phyloP scores from a whole-genome alignment of 768 basidiomycete species.

The Suillus cothurnatus region DNA sequence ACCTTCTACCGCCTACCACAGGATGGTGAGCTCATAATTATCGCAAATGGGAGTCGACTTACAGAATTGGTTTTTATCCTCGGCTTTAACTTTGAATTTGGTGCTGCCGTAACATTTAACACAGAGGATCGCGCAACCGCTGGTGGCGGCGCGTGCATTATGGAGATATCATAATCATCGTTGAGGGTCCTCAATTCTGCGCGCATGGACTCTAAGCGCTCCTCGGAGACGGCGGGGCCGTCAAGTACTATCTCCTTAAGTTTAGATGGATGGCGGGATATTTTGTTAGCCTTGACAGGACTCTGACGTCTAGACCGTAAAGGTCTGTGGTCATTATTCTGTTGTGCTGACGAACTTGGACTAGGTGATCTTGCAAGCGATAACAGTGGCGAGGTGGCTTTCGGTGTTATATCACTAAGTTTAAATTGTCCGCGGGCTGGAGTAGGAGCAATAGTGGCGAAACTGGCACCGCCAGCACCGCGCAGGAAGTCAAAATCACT shows the following conservation, averaged over 20 bases:
- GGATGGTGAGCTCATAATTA: conserved; percentile 19
- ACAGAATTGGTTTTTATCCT: conserved; percentile 27
- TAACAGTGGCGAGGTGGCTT: conserved; percentile 21
- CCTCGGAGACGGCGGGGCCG: conserved; percentile 27
- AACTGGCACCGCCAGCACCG: conserved; percentile 40
- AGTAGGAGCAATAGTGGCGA: conserved; percentile 34
- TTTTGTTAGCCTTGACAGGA: conserved; percentile 17
- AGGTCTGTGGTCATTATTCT: conserved; percentile 11
- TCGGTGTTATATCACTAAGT: conserved; percentile 45
- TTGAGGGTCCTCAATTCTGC: conserved; percentile 21
- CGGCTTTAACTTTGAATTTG: conserved; percentile 27
- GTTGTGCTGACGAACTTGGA: conserved; percentile 19
- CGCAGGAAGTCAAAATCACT: conserved; percentile 42
- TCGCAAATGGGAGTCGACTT: conserved; percentile 15
- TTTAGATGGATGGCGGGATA: conserved; percentile 6
- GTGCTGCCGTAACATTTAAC: conserved; percentile 5
- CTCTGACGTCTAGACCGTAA: conserved; percentile 18
- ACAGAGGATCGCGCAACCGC: neutral
- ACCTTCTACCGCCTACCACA: conserved; percentile 20
- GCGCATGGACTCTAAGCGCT: conserved; percentile 26
- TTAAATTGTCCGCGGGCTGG: conserved; percentile 38
- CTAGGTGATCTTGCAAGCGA: conserved; percentile 14
- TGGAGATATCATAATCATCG: conserved; percentile 10
- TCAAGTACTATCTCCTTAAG: conserved; percentile 5
- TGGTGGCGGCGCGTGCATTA: conserved; percentile 9